Base-by-base conservation (phyloP, 2,329 filamentous ascomycete species). In the Sclerotinia subarctica region DNA sequence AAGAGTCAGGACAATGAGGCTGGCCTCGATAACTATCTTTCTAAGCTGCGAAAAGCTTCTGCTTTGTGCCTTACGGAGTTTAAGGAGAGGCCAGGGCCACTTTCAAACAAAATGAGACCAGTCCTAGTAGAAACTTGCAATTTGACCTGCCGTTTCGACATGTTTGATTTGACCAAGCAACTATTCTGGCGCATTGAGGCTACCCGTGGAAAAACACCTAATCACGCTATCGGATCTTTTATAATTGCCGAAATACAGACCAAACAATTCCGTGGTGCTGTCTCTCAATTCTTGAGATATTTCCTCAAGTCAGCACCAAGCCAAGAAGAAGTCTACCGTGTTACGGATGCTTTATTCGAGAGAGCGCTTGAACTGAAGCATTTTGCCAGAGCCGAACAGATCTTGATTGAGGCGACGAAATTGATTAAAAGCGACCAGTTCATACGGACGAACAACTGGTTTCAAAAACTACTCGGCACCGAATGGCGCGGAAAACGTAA, bases 401-500 rank as follows among this genome's bases (percentile, higher is more conserved):
- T 74, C 56, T 66, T 78, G 57, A 44, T 54, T 51, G 57, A 69
- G 38, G 71, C 69, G 26, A 56, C 67, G 10, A 52, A 67, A 46
- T 73, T 76, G 64, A 75, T 73, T 8, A 35, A 73, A 57, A 38
- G 47, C n/a, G 59, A 67, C 35, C 64, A 69, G 10, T 66, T 75
- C 7, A 24, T n/a, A 24, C 65, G 64, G 26, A 69, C 73, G 6
- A 74, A 73, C 10, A 75, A 72, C 5, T 72, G 71, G 66, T 62
- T 76, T 44, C 69, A 76, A 4, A 72, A 70, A 44, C 44, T 78
- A 19, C 66, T 78, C 29, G 73, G 72, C 3, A 58, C 69, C 35
- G 68, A 74, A n/a, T 78, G 75, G 74, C 73, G 72, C 64, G 68
- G 58, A 13, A 70, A 69, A 51, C 68, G 65, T 11, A 71, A 77